These are phyloP conservation scores for Geosmithia flava DNA, from an alignment of 2,329 filamentous ascomycete genomes.

Conservation along the genomic window DNA sequence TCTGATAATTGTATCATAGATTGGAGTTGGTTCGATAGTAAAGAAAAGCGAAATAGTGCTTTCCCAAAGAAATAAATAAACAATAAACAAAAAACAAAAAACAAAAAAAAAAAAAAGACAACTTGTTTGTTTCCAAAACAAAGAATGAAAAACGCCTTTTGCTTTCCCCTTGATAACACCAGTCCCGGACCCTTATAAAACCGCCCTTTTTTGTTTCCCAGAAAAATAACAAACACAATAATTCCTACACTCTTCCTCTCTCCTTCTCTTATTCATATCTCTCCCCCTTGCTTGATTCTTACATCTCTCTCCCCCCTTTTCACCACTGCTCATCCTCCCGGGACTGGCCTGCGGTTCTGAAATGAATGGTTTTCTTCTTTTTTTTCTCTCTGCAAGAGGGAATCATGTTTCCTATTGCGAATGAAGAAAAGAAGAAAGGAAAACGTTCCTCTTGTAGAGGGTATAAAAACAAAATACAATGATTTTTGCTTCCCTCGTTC, in stretches of 20 bases:
- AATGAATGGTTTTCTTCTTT: not conserved
- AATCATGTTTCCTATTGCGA: no score
- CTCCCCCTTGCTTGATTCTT: not conserved
- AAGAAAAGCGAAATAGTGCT: no score
- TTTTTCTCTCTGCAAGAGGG: no score
- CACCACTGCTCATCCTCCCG: conserved; percentile 6
- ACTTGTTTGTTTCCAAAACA: not conserved
- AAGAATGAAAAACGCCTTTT: not conserved
- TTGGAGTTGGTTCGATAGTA: no score
- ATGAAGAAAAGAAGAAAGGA: no score
- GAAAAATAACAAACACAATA: not conserved
- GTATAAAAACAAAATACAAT: no score
- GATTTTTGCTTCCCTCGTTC: not conserved
- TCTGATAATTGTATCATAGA: no score
- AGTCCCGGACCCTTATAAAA: not conserved
- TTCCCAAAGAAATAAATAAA: no score
- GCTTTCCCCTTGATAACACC: not conserved
- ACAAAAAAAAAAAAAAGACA: not conserved
- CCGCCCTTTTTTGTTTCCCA: not conserved
- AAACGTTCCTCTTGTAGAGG: no score
- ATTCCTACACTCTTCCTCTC: conserved; percentile 4
- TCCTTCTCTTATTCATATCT: conserved; percentile 1
- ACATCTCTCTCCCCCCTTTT: not conserved
- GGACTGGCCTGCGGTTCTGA: conserved; percentile 3
- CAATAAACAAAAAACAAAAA: no score